These are phyloP conservation scores for Yueomyces sp. DNA, from an alignment of 805 yeast genomes.

Conservation along the genomic window DNA sequence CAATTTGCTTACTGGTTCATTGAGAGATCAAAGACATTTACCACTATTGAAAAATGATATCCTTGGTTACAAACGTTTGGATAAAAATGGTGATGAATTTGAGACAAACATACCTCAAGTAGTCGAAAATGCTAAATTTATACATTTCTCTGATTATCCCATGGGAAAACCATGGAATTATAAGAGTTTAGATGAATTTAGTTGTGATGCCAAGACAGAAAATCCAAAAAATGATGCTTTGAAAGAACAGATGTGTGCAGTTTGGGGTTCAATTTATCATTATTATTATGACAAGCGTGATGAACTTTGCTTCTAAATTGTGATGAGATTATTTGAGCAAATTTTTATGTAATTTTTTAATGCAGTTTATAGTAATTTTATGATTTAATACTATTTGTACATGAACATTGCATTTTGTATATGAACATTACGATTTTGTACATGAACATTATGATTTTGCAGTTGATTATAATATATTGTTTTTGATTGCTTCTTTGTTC, in stretches of 20 bases:
- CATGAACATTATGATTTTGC: too few species aligned
- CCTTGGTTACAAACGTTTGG: slow-evolving; percentile 16
- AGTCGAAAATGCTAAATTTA: slow-evolving; percentile 27
- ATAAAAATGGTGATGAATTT: slow-evolving; percentile 5
- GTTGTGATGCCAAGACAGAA: slow-evolving; percentile 7
- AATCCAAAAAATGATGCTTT: slow-evolving; percentile 4
- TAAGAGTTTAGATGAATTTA: slow-evolving; percentile 5
- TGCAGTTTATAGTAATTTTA: too few species aligned
- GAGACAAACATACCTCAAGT: slow-evolving; percentile 10
- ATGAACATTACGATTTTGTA: too few species aligned
- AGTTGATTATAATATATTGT: slow-evolving; percentile 18
- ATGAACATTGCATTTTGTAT: too few species aligned
- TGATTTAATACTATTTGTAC: too few species aligned
- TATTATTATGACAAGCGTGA: slow-evolving; percentile 8
- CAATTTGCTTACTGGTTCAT: slow-evolving; percentile 19
- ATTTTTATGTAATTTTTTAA: too few species aligned
- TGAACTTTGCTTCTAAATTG: neutral
- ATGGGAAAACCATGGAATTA: slow-evolving; percentile 50
- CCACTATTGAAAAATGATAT: slow-evolving; percentile 15
- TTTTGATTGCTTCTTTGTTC: slow-evolving; percentile 46
- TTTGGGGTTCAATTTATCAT: slow-evolving; percentile 16
- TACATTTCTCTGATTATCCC: slow-evolving; percentile 58
- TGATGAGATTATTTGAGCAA: too few species aligned
- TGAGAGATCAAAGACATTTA: slow-evolving; percentile 13
- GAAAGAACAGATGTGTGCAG: slow-evolving; percentile 9